Conservation (phyloP, 345 rosid species). For the Hypericum androsaemum region DNA sequence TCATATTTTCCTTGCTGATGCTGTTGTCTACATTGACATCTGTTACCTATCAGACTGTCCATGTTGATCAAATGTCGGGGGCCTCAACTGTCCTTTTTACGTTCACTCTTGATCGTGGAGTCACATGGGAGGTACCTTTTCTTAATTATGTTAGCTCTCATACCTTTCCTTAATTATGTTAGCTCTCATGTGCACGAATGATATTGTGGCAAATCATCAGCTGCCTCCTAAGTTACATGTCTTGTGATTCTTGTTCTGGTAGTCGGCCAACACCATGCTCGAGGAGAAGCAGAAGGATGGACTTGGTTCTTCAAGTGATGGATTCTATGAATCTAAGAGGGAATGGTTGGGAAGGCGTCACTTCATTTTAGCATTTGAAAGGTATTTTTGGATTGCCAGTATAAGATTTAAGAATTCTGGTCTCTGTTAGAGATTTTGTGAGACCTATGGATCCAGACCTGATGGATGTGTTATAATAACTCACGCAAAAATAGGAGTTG, state of each 20-base stretch:
- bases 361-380: slow-evolving; percentile 81
- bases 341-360: slow-evolving; percentile 96
- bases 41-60: slow-evolving; percentile 58
- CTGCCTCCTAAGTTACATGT: not conserved
- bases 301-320: slow-evolving; percentile 69
- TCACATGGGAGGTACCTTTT: slow-evolving; percentile 75
- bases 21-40: slow-evolving; percentile 19
- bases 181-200: not conserved
- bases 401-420: not conserved
- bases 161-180: not conserved
- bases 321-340: slow-evolving; percentile 93
- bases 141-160: not conserved
- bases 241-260: slow-evolving; percentile 14
- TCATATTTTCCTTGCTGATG: not conserved
- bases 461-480: no score
- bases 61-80: slow-evolving; percentile 92
- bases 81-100: slow-evolving; percentile 86
- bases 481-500: no score
- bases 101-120: slow-evolving; percentile 85
- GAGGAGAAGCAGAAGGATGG: slow-evolving; percentile 76
- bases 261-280: slow-evolving; percentile 74
- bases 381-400: slow-evolving; percentile 29
- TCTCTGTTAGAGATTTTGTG: no score
- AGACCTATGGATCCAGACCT: no score
- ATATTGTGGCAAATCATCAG: not conserved